Base-by-base conservation (phyloP, 2,329 filamentous ascomycete species). In the Metarhizium anisopliae region DNA sequence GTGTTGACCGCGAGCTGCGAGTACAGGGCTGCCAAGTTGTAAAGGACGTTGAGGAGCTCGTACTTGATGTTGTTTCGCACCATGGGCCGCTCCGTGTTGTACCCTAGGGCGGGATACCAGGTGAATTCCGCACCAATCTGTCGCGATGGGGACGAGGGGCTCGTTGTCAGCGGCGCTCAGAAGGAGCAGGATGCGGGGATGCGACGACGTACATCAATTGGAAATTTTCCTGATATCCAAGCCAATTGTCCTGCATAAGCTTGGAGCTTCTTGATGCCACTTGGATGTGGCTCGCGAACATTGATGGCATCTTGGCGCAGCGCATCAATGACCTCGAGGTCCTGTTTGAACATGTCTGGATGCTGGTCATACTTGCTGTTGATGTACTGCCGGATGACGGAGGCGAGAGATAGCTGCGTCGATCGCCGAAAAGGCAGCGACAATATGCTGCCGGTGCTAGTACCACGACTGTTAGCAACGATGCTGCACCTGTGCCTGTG, bases 361-460 rank as follows among this genome's bases (percentile, higher is more conserved):
- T 96, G 93, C 70, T 99, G 94, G 72, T 97, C 93, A 86, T 97
- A 97, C 79, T 97, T 96, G 71, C 84, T 87, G 59, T 91, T 95
- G 67, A 99, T 97, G 76, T 99, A 97, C 69, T 94, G 86, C 61
- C 89, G 90, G 69, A 99, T 91, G 52, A 91, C 88, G 59, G 83
- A 79, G 55, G 89, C 87, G 59, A 97, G 81, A 57, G 87, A 87
- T 45, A 96, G 78, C 56, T 86, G 80, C 60, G 88, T 84, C 53
- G 91, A 93, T 68, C 86, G 89, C 64, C 93, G 90, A 73, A 97
- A 97, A 8, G 93, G 92, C 59, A 96, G 79, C 68, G 86, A 84
- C 55, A 95, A 81, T 60, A 89, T 84, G 69, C 85, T 87, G 63
- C 68, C 70, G 14, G 65, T 67, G 52, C 66, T 68, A 55, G 45